phyloP scores from a whole-genome alignment of 768 basidiomycete species.

The Serendipita sp. region DNA sequence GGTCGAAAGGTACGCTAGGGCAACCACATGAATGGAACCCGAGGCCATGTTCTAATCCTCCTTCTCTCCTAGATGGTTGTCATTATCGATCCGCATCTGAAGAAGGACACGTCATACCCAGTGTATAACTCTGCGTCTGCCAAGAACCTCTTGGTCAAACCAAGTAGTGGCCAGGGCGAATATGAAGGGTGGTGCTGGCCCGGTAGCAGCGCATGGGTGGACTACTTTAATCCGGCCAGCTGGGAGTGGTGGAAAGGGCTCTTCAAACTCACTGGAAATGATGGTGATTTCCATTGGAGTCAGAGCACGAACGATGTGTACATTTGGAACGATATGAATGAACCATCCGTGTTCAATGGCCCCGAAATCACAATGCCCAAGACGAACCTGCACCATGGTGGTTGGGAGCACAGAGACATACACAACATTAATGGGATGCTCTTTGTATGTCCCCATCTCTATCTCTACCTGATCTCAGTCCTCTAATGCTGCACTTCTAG shows the following conservation, averaged over 20 bases:
- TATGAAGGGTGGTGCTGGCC: slow-evolving; percentile 99
- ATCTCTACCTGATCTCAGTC: too few species aligned
- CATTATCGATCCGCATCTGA: slow-evolving; percentile 92
- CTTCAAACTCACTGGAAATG: slow-evolving; percentile 41
- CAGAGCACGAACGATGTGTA: slow-evolving; percentile 69
- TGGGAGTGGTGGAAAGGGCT: slow-evolving; percentile 86
- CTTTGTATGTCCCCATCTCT: slow-evolving; percentile 22
- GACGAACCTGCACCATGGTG: slow-evolving; percentile 70
- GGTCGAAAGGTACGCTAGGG: slow-evolving; percentile 56
- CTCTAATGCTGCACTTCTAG: slow-evolving; percentile 25
- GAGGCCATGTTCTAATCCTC: slow-evolving; percentile 8
- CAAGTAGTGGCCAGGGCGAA: slow-evolving; percentile 54
- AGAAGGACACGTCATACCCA: slow-evolving; percentile 62
- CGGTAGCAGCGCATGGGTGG: slow-evolving; percentile 90
- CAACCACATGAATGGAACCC: too few species aligned
- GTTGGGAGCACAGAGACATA: slow-evolving; percentile 96
- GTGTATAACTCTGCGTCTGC: slow-evolving; percentile 77
- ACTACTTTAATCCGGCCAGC: slow-evolving; percentile 82
- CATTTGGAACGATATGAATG: slow-evolving; percentile 99
- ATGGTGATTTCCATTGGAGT: slow-evolving; percentile 55
- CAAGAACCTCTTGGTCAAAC: slow-evolving; percentile 66
- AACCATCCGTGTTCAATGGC: slow-evolving; percentile 98
- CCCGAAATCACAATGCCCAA: slow-evolving; percentile 81
- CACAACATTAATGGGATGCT: slow-evolving; percentile 99
- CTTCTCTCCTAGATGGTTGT: slow-evolving; percentile 70